Conservation (phyloP, 2,329 filamentous ascomycete genomes). For the Calycina marina region DNA sequence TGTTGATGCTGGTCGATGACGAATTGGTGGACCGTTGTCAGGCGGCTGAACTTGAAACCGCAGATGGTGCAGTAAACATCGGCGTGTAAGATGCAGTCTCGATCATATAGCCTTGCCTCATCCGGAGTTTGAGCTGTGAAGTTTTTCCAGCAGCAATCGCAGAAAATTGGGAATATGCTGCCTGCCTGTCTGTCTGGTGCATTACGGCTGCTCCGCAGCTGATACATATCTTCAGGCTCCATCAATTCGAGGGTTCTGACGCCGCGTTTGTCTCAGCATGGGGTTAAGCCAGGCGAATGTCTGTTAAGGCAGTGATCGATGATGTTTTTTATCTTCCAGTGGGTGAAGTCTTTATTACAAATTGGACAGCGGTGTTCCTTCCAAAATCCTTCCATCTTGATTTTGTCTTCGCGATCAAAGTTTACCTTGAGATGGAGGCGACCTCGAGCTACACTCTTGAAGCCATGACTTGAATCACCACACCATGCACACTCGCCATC, state of each 20-base stretch:
- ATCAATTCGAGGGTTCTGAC: conserved; percentile 3
- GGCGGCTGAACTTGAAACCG: conserved; percentile 6
- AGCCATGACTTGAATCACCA: conserved; percentile 10
- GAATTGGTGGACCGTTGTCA: no score
- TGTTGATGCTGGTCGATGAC: not conserved
- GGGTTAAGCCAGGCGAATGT: conserved; percentile 12
- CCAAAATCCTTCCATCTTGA: conserved; percentile 10
- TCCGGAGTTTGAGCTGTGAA: not conserved
- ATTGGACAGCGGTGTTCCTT: conserved; percentile 12
- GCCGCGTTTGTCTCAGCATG: conserved; percentile 15
- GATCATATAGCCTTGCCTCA: not conserved
- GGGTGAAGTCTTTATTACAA: conserved; percentile 11
- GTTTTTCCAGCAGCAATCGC: conserved; percentile 8
- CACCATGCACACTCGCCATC: conserved; percentile 16
- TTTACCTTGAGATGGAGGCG: conserved; percentile 12
- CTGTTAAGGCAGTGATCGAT: conserved; percentile 12
- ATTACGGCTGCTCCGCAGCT: conserved; percentile 4
- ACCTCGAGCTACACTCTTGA: conserved; percentile 12
- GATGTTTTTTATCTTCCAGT: conserved; percentile 5
- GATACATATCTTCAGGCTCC: conserved; percentile 5
- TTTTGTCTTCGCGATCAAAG: conserved; percentile 1
- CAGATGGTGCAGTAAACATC: conserved; percentile 10
- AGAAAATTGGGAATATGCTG: conserved; percentile 3
- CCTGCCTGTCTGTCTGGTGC: not conserved
- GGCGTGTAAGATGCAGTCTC: not conserved